Conservation (phyloP, 441 rosid species). For the Erodium texanum region DNA sequence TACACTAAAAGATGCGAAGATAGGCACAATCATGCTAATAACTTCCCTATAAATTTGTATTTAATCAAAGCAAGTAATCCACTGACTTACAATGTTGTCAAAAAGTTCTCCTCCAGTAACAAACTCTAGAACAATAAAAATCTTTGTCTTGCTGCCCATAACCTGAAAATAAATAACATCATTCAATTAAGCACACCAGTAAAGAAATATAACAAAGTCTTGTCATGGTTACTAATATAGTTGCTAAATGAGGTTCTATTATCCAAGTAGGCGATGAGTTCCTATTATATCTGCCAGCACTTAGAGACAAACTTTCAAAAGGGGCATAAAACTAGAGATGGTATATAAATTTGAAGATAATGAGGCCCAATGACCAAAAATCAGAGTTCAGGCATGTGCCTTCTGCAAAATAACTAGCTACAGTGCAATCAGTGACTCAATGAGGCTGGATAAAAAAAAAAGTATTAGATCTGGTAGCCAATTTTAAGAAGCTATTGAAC, state of each 20-base stretch:
- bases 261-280: background rate
- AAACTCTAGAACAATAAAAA: slow-evolving; percentile 75
- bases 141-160: slow-evolving; percentile 92
- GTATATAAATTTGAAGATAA: background rate
- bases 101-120: slow-evolving; percentile 92
- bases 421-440: background rate
- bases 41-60: background rate
- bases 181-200: slow-evolving; percentile 10
- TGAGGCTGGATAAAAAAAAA: background rate
- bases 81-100: slow-evolving; percentile 76
- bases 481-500: background rate
- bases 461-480: background rate
- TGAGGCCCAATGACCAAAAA: background rate
- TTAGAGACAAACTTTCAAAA: background rate
- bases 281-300: background rate
- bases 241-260: background rate
- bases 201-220: slow-evolving; percentile 9
- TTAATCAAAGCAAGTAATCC: background rate
- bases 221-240: background rate
- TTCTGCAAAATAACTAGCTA: background rate
- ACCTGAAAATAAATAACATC: slow-evolving; percentile 40
- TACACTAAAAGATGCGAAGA: background rate
- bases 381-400: background rate
- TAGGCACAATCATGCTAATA: background rate
- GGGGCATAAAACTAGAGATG: background rate